phyloP scores from a whole-genome alignment of 1,139 yeast genomes.

The Geotrichum europaeum region DNA sequence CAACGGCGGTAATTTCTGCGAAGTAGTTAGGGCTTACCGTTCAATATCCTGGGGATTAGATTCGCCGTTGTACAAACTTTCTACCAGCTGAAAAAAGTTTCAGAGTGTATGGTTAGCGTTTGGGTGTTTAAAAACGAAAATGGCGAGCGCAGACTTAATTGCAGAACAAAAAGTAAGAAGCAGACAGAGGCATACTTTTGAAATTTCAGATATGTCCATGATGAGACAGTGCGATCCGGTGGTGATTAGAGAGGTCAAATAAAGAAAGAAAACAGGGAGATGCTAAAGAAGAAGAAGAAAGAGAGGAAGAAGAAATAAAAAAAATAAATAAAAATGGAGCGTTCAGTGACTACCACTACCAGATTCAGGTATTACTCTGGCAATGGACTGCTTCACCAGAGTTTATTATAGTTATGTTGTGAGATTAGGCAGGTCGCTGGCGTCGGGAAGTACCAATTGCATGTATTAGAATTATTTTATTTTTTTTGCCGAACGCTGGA shows the following conservation, averaged over 20 bases:
- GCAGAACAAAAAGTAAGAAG: neutral
- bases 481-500: neutral
- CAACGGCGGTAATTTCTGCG: neutral
- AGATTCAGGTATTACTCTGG: neutral
- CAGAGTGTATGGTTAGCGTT: neutral
- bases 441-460: neutral
- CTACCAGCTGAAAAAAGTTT: slow-evolving; percentile 8
- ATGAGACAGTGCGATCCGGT: neutral
- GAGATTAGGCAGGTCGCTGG: neutral
- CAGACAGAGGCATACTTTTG: neutral
- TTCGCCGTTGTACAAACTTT: slow-evolving; percentile 2
- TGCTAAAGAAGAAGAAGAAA: neutral
- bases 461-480: neutral
- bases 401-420: neutral
- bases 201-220: neutral
- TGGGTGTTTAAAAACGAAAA: neutral
- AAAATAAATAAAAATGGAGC: neutral
- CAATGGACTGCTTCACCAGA: neutral
- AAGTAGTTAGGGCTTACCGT: neutral
- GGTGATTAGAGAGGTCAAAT: neutral
- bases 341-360: neutral
- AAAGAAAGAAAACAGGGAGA: neutral
- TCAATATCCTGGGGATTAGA: slow-evolving; percentile 3
- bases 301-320: neutral
- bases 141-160: neutral